Evolutionary conservation across 768 basidiomycete species (phyloP).

Genomic region (Hypholoma sublateritium): DNA sequence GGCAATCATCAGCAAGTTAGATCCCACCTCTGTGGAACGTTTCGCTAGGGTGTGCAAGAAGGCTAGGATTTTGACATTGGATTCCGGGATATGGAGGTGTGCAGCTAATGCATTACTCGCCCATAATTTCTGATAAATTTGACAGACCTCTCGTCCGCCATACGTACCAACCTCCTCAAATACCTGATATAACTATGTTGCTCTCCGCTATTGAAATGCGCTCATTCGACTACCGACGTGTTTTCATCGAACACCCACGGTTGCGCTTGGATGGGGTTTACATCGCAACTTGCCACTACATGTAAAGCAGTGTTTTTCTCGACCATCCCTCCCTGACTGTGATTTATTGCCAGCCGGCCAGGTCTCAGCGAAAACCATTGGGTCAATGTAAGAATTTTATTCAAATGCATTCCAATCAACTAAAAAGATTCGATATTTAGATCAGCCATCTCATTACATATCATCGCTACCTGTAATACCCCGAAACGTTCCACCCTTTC

Average conservation of each 20-base stretch:
- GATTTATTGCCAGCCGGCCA: slow-evolving; percentile 45
- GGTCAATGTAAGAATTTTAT: slow-evolving; percentile 64
- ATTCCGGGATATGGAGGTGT: slow-evolving; percentile 76
- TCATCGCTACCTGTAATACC: slow-evolving; percentile 76
- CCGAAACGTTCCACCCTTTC: slow-evolving; percentile 21
- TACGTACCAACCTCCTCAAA: slow-evolving; percentile 77
- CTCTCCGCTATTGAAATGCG: slow-evolving; percentile 50
- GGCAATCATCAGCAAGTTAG: slow-evolving; percentile 62
- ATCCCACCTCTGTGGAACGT: slow-evolving; percentile 68
- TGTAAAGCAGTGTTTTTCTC: slow-evolving; percentile 43
- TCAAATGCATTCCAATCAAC: not conserved
- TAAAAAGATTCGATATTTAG: slow-evolving; percentile 34
- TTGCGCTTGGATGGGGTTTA: slow-evolving; percentile 87
- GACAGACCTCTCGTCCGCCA: slow-evolving; percentile 61
- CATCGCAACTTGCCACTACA: slow-evolving; percentile 88
- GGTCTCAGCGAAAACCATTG: slow-evolving; percentile 84
- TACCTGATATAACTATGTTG: slow-evolving; percentile 52
- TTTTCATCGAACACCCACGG: slow-evolving; percentile 84
- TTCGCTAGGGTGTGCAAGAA: slow-evolving; percentile 76
- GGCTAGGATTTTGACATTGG: slow-evolving; percentile 70
- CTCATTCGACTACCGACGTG: slow-evolving; percentile 65
- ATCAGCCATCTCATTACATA: slow-evolving; percentile 87
- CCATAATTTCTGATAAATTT: not conserved
- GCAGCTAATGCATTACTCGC: slow-evolving; percentile 10
- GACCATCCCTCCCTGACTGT: slow-evolving; percentile 4